These are phyloP conservation scores for Nemania sp. DNA, from an alignment of 2,329 filamentous ascomycete genomes.

Conservation along the genomic window DNA sequence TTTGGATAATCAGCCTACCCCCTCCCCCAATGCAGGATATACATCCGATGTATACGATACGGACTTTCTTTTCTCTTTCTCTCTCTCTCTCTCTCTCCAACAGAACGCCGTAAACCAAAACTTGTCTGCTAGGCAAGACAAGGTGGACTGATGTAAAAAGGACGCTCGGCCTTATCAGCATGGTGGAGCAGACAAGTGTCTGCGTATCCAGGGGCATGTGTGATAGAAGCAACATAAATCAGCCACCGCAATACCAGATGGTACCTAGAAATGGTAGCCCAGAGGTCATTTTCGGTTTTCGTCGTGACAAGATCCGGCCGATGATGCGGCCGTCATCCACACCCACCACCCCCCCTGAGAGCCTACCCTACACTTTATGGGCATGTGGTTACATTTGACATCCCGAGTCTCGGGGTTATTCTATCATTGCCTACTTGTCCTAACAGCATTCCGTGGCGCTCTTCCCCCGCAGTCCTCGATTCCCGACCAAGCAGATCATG, in stretches of 20 bases:
- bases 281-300: constrained; percentile 1
- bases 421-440: constrained; percentile 5
- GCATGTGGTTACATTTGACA: constrained; percentile 2
- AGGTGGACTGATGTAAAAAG: constrained; percentile 2
- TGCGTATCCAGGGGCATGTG: background rate
- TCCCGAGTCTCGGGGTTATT: constrained; percentile 15
- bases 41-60: background rate
- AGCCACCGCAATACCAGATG: background rate
- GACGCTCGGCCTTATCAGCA: background rate
- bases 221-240: constrained; percentile 3
- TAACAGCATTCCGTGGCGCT: background rate
- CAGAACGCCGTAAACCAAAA: background rate
- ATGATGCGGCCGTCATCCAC: constrained; percentile 18
- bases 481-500: background rate
- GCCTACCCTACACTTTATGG: background rate
- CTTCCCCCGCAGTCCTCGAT: background rate
- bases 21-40: background rate
- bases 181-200: constrained; percentile 1
- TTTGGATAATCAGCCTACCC: background rate
- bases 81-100: background rate
- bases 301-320: background rate
- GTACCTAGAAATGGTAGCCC: constrained; percentile 8
- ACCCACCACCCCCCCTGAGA: no score
- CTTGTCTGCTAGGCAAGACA: background rate
- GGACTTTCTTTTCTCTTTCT: background rate